phyloP scores from a whole-genome alignment of 2,329 filamentous ascomycete species.

The Dendrostoma leiphaemia region DNA sequence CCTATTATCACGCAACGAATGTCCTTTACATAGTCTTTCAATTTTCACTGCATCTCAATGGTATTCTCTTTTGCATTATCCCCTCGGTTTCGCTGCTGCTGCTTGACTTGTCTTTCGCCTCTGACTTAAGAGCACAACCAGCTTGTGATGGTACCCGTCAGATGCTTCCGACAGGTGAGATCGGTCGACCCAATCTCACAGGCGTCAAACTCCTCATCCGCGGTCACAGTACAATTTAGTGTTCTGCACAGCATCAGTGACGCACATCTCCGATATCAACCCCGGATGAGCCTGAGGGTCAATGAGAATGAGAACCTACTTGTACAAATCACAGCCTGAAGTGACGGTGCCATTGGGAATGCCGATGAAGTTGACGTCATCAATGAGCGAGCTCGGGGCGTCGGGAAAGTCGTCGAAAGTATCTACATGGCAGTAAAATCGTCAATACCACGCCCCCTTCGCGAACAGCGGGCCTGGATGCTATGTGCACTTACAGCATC shows the following conservation, averaged over 20 bases:
- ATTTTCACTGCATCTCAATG: too few species aligned
- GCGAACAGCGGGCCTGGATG: too few species aligned
- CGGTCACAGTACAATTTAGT: constrained; percentile 6
- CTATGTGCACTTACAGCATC: constrained; percentile 15
- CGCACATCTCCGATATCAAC: too few species aligned
- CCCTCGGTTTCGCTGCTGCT: too few species aligned
- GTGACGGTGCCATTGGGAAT: constrained; percentile 3
- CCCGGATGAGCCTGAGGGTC: too few species aligned
- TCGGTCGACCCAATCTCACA: constrained; percentile 8
- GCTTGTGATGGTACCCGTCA: constrained; percentile 8
- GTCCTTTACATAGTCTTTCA: too few species aligned
- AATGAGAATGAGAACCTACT: constrained; percentile 2
- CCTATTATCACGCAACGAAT: too few species aligned
- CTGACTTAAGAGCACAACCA: constrained; percentile 6
- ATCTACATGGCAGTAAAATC: too few species aligned
- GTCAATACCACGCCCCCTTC: too few species aligned
- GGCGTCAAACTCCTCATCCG: constrained; percentile 13
- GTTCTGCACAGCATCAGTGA: too few species aligned
- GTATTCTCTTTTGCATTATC: too few species aligned
- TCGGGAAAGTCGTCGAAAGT: constrained; percentile 7
- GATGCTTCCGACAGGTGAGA: constrained; percentile 14
- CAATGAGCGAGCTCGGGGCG: background rate
- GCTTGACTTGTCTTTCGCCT: too few species aligned
- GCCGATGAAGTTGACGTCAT: constrained; percentile 8
- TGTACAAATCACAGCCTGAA: constrained; percentile 9